These are phyloP conservation scores for Quercus lobata DNA, from an alignment of 331 rosid species.

Conservation along the genomic window DNA sequence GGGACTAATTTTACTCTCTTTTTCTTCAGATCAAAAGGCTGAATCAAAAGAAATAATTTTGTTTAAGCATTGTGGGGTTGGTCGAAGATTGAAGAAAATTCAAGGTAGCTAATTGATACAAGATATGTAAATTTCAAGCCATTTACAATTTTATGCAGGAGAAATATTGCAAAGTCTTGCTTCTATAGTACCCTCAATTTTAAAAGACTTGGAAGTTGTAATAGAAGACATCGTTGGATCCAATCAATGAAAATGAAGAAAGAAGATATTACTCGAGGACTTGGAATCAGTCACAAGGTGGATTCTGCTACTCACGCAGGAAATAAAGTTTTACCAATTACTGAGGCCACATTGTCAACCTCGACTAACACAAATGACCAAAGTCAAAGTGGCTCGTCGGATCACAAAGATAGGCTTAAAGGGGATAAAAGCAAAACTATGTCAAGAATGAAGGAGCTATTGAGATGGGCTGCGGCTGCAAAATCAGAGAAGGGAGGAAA, in stretches of 20 bases:
- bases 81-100: slow-evolving; percentile 22
- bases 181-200: slow-evolving; percentile 42
- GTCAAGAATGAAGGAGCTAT: slow-evolving; percentile 83
- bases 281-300: slow-evolving; percentile 31
- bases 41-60: slow-evolving; percentile 27
- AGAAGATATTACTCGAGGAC: slow-evolving; percentile 41
- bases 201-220: slow-evolving; percentile 28
- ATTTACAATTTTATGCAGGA: slow-evolving; percentile 38
- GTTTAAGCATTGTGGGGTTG: slow-evolving; percentile 22
- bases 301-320: slow-evolving; percentile 48
- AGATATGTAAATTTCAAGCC: slow-evolving; percentile 41
- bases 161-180: slow-evolving; percentile 49
- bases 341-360: slow-evolving; percentile 45
- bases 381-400: slow-evolving; percentile 29
- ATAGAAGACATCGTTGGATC: slow-evolving; percentile 24
- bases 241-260: slow-evolving; percentile 61
- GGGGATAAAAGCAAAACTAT: slow-evolving; percentile 50
- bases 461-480: slow-evolving; percentile 84
- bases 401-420: slow-evolving; percentile 34
- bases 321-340: slow-evolving; percentile 70
- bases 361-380: slow-evolving; percentile 24
- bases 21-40: slow-evolving; percentile 42
- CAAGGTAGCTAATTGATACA: slow-evolving; percentile 32
- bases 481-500: slow-evolving; percentile 71
- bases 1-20: neutral